Conservation (phyloP, 2,329 filamentous ascomycete genomes). For the Plenodomus tracheiphilus region DNA sequence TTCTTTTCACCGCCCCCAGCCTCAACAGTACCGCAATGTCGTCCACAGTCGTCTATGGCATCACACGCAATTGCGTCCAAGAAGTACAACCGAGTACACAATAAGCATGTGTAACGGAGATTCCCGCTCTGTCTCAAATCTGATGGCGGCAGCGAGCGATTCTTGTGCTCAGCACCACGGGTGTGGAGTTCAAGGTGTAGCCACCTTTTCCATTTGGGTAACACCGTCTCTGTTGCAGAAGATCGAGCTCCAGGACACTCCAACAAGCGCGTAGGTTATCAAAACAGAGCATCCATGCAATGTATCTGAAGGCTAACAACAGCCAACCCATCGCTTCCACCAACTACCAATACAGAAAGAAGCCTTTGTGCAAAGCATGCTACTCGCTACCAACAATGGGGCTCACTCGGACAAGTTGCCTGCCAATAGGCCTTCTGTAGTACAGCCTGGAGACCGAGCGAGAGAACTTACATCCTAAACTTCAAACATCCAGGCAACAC, state of each 20-base stretch:
- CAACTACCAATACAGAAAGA: not conserved
- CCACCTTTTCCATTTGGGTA: not conserved
- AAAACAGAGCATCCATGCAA: not conserved
- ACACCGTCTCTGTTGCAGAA: not conserved
- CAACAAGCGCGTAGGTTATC: not conserved
- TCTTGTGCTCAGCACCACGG: not conserved
- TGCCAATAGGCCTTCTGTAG: not conserved
- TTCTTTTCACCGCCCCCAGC: not conserved
- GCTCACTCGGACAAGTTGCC: not conserved
- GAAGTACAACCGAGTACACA: constrained; percentile 2
- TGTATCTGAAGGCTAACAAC: not conserved
- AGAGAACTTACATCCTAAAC: not conserved
- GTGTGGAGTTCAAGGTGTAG: not conserved
- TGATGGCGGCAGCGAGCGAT: constrained; percentile 8
- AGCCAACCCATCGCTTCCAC: not conserved
- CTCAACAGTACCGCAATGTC: not conserved
- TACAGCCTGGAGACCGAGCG: not conserved
- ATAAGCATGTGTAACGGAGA: constrained; percentile 9
- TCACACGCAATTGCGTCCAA: not conserved
- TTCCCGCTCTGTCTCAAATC: constrained; percentile 22
- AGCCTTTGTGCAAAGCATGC: not conserved
- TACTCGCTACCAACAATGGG: too few relatives aligned
- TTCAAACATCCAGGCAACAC: not conserved
- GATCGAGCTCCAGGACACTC: not conserved
- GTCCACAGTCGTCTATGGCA: not conserved